These are phyloP conservation scores for Sechiopsis laciniata DNA, from an alignment of 306 rosid genomes.

Conservation along the genomic window DNA sequence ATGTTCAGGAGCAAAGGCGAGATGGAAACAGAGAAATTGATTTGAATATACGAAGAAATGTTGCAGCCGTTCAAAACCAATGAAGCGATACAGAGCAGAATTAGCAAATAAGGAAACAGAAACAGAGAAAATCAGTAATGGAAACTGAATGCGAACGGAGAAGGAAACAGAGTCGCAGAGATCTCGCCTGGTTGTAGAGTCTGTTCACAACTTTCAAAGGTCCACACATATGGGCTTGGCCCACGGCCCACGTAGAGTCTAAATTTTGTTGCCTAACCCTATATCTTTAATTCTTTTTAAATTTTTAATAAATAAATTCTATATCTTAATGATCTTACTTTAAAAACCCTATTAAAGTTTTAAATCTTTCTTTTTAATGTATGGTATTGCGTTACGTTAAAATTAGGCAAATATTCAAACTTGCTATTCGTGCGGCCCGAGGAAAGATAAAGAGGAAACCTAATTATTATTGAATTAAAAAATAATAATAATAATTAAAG, in stretches of 20 bases:
- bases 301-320: too few relatives aligned
- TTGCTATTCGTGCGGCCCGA: too few relatives aligned
- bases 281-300: too few relatives aligned
- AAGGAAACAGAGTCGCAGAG: background rate
- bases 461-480: too few relatives aligned
- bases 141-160: background rate
- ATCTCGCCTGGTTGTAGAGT: background rate
- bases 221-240: background rate
- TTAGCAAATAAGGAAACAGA: background rate
- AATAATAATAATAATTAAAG: too few relatives aligned
- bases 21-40: constrained; percentile 8
- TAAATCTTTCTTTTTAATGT: too few relatives aligned
- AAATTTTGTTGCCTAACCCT: too few relatives aligned
- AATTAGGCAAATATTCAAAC: too few relatives aligned
- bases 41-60: background rate
- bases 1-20: constrained; percentile 8
- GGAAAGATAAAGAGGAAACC: too few relatives aligned
- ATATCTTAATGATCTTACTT: too few relatives aligned
- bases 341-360: too few relatives aligned
- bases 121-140: background rate
- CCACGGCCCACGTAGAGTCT: background rate
- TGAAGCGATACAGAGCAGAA: background rate
- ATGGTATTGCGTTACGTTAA: too few relatives aligned
- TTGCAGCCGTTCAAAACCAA: background rate
- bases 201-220: background rate